Percentiles rank a stretch among this genome's conserved stretches.
phyloP scores from a whole-genome alignment of 352 stramenopile genomes.

The Aphanomyces euteiches region DNA sequence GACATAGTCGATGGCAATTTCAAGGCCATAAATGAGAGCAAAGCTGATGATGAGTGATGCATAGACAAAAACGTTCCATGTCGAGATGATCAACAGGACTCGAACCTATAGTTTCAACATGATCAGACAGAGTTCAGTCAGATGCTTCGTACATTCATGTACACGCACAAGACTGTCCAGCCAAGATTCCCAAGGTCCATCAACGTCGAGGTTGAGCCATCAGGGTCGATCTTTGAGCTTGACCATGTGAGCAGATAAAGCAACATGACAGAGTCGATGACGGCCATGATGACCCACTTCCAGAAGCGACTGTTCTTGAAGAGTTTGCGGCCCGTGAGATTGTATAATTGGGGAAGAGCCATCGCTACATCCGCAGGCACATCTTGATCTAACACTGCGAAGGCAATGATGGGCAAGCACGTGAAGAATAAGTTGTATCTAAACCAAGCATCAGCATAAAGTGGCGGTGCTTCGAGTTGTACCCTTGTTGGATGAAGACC shows the following conservation, averaged over 20 bases:
- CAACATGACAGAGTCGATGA: slow-evolving; percentile 76
- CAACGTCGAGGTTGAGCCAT: slow-evolving; percentile 33
- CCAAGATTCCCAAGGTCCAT: slow-evolving; percentile 46
- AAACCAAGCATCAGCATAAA: not conserved
- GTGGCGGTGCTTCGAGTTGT: slow-evolving; percentile 33
- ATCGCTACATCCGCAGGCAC: slow-evolving; percentile 61
- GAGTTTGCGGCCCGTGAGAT: slow-evolving; percentile 51
- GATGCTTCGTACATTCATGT: slow-evolving; percentile 46
- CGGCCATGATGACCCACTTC: slow-evolving; percentile 73
- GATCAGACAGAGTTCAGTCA: not conserved
- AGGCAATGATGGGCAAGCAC: slow-evolving; percentile 87
- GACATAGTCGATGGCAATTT: slow-evolving; percentile 69
- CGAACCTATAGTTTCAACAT: slow-evolving; percentile 32
- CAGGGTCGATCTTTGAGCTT: slow-evolving; percentile 48
- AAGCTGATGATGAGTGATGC: slow-evolving; percentile 56
- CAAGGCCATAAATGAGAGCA: slow-evolving; percentile 52
- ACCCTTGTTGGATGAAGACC: slow-evolving; percentile 83
- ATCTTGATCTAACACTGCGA: slow-evolving; percentile 78
- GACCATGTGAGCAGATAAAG: slow-evolving; percentile 54
- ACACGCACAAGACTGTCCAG: slow-evolving; percentile 75
- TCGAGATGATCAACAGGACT: slow-evolving; percentile 77
- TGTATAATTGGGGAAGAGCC: slow-evolving; percentile 64
- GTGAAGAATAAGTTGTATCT: slow-evolving; percentile 92
- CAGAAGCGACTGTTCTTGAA: slow-evolving; percentile 83
- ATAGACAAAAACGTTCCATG: slow-evolving; percentile 66